These are phyloP conservation scores for Pseudogymnoascus pannorum DNA, from an alignment of 2,329 filamentous ascomycete genomes.

Conservation along the genomic window DNA sequence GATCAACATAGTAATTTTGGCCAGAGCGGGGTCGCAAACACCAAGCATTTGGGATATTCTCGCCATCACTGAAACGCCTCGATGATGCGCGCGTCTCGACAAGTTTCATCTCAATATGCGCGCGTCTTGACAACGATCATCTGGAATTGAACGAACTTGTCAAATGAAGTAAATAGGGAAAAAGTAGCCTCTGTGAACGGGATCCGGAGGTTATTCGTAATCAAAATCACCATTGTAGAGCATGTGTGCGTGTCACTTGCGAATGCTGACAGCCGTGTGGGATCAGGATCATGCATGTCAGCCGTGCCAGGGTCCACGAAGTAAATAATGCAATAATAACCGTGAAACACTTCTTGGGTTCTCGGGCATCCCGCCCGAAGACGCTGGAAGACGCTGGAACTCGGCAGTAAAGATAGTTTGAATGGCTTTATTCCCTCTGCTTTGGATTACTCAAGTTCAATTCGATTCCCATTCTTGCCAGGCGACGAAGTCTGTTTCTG, in stretches of 20 bases:
- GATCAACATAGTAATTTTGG: background rate
- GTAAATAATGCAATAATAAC: background rate
- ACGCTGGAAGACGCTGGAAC: no score
- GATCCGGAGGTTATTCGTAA: background rate
- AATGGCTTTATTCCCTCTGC: background rate
- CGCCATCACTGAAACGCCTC: background rate
- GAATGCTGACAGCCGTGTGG: background rate
- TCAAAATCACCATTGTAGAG: background rate
- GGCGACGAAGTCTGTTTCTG: background rate
- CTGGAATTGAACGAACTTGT: background rate
- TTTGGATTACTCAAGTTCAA: background rate
- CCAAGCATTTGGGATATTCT: constrained; percentile 2
- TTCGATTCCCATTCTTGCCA: background rate
- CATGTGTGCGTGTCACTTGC: background rate
- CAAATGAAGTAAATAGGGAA: background rate
- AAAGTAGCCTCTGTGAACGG: background rate
- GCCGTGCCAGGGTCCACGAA: background rate
- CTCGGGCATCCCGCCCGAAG: background rate
- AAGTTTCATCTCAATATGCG: background rate
- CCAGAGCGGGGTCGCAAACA: background rate
- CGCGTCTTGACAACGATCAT: background rate
- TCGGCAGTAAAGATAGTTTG: background rate
- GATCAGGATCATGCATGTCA: constrained; percentile 1
- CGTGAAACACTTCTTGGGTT: background rate
- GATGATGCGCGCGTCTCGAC: background rate